A percentile compares a stretch with the other conserved stretches of the same genome.
Evolutionary conservation across 352 stramenopile genomes (phyloP).

Genomic region (Albugo laibachii): DNA sequence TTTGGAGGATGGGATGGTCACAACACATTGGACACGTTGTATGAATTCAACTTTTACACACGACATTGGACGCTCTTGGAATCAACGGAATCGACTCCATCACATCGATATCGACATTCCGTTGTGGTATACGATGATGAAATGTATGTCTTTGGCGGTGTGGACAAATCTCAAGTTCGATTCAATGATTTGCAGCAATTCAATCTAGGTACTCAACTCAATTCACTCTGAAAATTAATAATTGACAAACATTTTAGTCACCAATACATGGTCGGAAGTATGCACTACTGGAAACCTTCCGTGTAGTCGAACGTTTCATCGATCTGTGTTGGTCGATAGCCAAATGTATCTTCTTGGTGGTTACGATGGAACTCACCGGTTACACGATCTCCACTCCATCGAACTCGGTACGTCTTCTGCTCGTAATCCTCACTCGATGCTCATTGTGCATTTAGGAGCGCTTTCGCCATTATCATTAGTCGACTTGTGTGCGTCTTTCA

Average conservation of each 20-base stretch:
- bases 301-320: conserved; percentile 75
- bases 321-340: conserved; percentile 48
- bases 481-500: conserved; percentile 49
- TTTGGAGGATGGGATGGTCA: conserved; percentile 78
- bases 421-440: too few relatives aligned
- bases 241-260: conserved; percentile 12
- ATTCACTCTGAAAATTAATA: background rate
- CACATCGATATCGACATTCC: conserved; percentile 70
- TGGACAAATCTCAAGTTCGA: conserved; percentile 75
- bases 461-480: conserved; percentile 46
- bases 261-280: conserved; percentile 70
- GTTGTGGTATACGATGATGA: conserved; percentile 64
- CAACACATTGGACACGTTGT: conserved; percentile 70
- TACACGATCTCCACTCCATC: conserved; percentile 74
- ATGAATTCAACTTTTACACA: conserved; percentile 51
- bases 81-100: conserved; percentile 29
- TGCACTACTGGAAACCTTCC: conserved; percentile 63
- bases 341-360: conserved; percentile 77
- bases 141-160: conserved; percentile 81
- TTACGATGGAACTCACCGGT: conserved; percentile 66
- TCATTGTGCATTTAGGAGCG: conserved; percentile 11
- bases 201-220: conserved; percentile 18
- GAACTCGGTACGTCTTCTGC: conserved; percentile 23
- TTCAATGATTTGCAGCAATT: conserved; percentile 75
- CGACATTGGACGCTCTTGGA: conserved; percentile 46